Base-by-base conservation (phyloP, 2,329 filamentous ascomycete species). In the Colletotrichum theobromicola region DNA sequence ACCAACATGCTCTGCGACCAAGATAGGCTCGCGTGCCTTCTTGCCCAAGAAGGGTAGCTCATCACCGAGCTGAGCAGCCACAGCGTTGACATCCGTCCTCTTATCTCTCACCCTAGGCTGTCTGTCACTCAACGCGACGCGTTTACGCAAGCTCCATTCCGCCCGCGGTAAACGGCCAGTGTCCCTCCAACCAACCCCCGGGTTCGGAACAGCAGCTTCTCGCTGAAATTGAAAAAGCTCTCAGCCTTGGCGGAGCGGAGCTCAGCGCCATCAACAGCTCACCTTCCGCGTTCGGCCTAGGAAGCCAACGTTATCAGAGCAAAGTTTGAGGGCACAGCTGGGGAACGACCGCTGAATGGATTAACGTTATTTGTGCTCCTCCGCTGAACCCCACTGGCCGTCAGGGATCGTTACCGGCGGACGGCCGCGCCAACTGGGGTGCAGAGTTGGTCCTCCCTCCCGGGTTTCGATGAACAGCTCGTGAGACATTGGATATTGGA, bases 241-340 rank as follows among this genome's bases (percentile, higher is more conserved):
- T 42, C 37, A 24, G 35, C 18, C 37, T 68, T 50, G 61, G 66
- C 35, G 58, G 30, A 65, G 67, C 66, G 72, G 62, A 63, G 42
- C 24, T 55, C 61, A 66, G 68, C 62, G 28, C 37, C 18, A 26
- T 12, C 62, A 16, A 12, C 16, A 21, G 50, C 46, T 63, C 30
- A 74, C 72, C 68, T 74, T 72, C 72, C 62, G 42, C 37, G 42
- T 74, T 67, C 32, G 68, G 72, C 62, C 57, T 74, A 72, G 62
- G 18, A 32, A 26, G 35, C 55, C 61, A 35, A 26, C 62, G 72
- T 67, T 74, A 72, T 74, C 68, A 67, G 35, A 26, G 53, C 18
- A 61, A n/a, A 55, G 16, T 30, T 70, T 64, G 18, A 21, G 18
- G 30, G 32, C 15, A 50, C 26, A 37, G 21, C 26, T n/a, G 21